Conservation (phyloP, 768 basidiomycete genomes). For the Mycena latifolia region DNA sequence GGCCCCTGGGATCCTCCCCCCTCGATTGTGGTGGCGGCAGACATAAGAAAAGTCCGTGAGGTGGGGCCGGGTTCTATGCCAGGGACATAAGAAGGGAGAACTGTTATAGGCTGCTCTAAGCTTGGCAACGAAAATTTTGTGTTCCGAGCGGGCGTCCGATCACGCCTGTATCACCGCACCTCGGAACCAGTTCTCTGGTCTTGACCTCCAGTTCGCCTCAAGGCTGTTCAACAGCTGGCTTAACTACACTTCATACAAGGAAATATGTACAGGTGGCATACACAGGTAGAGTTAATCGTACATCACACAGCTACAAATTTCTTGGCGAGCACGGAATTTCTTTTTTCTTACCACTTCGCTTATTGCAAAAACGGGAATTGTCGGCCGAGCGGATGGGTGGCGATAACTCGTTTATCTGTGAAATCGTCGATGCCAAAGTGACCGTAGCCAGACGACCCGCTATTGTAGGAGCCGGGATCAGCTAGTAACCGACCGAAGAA, state of each 20-base stretch:
- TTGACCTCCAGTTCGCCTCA: not conserved
- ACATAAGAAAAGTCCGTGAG: slow-evolving; percentile 7
- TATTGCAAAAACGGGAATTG: slow-evolving; percentile 43
- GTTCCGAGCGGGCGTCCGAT: slow-evolving; percentile 26
- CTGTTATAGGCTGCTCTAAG: slow-evolving; percentile 10
- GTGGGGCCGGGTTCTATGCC: not conserved
- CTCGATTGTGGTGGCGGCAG: slow-evolving; percentile 11
- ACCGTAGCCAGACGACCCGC: slow-evolving; percentile 64
- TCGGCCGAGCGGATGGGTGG: slow-evolving; percentile 53
- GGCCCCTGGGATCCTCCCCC: not conserved
- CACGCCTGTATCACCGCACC: slow-evolving; percentile 18
- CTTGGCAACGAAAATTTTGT: slow-evolving; percentile 18
- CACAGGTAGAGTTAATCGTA: slow-evolving; percentile 4
- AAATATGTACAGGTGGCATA: not conserved
- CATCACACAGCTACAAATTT: not conserved
- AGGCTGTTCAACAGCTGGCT: slow-evolving; percentile 15
- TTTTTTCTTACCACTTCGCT: slow-evolving; percentile 39
- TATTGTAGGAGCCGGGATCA: slow-evolving; percentile 42
- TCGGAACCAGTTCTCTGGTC: too few species aligned
- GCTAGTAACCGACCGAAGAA: slow-evolving; percentile 48
- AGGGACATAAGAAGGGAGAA: not conserved
- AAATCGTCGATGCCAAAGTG: slow-evolving; percentile 64
- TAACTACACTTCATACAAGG: slow-evolving; percentile 15
- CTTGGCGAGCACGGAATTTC: not conserved
- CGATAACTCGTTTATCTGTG: slow-evolving; percentile 57